Base-by-base conservation (phyloP, 2,329 filamentous ascomycete species). In the Zopfia rhizophila region DNA sequence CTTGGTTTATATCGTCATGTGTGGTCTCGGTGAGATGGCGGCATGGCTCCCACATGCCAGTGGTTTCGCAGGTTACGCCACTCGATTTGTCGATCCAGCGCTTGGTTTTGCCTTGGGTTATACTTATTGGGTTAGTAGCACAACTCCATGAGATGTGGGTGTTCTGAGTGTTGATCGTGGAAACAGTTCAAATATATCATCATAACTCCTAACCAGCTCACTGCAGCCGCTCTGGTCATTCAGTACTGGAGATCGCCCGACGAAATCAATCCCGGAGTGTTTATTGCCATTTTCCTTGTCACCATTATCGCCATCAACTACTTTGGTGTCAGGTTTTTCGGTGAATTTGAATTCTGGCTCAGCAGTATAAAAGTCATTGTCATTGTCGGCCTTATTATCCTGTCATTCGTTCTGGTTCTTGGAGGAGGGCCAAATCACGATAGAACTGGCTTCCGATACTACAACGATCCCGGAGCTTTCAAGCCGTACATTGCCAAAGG, bases 121-220 rank as follows among this genome's bases (percentile, higher is more conserved):
- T 69, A 69, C 66, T 3, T 77, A 76, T 57, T 89, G 84, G 82
- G 81, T 86, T 70, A 90, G n/a, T n/a, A 81, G 66, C 91, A 92
- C 67, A 88, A 91, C 66, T 90, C 92, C 61, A 80, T 88, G 39
- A n/a, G 8, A 27, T 27, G 24, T 27, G n/a, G 24, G 24, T 8
- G n/a, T n/a, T n/a, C n/a, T n/a, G n/a, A n/a, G n/a, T n/a, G n/a
- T n/a, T n/a, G n/a, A n/a, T n/a, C n/a, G n/a, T n/a, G n/a, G n/a
- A n/a, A n/a, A n/a, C n/a, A n/a, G n/a, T 69, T 60, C 73, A 92
- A 83, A 67, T 94, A 94, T 69, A 89, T 94, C 67, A 92, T 95
- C 61, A 82, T 89, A 37, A 91, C 89, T 1, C 90, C 91, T 1
- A 94, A 94, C 64, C 90, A 95, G 68, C 76, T 95, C 27, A 94